Evolutionary conservation across 169 alveolate genomes (phyloP).

Genomic region (Cryptosporidium baileyi): DNA sequence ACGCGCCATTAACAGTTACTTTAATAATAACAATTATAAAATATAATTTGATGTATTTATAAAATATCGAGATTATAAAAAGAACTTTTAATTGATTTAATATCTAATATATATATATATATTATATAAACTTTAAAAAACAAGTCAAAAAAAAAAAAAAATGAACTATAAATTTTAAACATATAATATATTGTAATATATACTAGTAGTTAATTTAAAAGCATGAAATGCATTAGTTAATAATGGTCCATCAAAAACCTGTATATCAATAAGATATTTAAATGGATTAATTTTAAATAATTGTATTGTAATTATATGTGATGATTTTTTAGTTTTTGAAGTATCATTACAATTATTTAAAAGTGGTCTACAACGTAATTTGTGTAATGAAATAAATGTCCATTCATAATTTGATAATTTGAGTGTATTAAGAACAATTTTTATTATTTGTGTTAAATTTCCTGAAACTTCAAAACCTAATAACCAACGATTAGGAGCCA

Average conservation of each 20-base stretch:
- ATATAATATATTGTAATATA: conserved; percentile 8
- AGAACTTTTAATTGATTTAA: too few relatives aligned
- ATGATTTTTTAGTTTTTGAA: not conserved
- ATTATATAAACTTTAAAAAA: not conserved
- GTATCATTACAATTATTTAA: not conserved
- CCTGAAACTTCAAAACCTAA: conserved; percentile 61
- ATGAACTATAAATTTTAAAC: not conserved
- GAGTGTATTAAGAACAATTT: conserved; percentile 24
- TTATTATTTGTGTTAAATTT: conserved; percentile 8
- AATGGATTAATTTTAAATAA: conserved; percentile 49
- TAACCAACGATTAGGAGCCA: conserved; percentile 25
- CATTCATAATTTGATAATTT: conserved; percentile 37
- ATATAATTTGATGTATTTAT: not conserved
- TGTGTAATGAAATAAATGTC: conserved; percentile 37
- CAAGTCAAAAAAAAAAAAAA: not conserved
- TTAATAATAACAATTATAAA: not conserved
- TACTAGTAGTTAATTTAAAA: conserved; percentile 24
- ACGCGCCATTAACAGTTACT: not conserved
- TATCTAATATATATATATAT: not conserved
- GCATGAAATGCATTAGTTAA: conserved; percentile 36
- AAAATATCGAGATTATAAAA: too few relatives aligned
- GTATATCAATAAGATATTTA: conserved; percentile 44
- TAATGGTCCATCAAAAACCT: conserved; percentile 50
- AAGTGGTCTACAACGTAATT: conserved; percentile 38
- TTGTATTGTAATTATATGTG: conserved; percentile 4